Conservation (phyloP, 2,329 filamentous ascomycete genomes). For the Golovinomyces cichoracearum region DNA sequence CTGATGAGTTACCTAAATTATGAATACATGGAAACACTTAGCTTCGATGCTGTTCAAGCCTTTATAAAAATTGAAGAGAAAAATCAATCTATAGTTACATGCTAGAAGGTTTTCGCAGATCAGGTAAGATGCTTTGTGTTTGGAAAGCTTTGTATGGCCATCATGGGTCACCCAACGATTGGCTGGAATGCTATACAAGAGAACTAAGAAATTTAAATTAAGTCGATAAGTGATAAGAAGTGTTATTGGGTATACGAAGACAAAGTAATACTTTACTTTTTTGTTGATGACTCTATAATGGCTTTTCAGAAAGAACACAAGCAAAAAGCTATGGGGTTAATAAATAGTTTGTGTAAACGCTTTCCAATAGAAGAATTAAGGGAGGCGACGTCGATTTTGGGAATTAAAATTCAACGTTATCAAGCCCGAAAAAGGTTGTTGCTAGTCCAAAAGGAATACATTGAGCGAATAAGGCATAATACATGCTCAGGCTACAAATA, state of each 20-base stretch:
- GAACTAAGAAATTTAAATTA: not conserved
- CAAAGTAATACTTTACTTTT: not conserved
- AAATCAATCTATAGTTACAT: not conserved
- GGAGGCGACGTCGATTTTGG: not conserved
- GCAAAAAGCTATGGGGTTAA: not conserved
- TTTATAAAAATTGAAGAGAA: not conserved
- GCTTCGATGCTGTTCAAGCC: conserved; percentile 1
- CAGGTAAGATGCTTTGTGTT: not conserved
- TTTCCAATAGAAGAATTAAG: not conserved
- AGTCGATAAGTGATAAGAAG: not conserved
- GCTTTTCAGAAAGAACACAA: not conserved
- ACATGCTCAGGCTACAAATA: not conserved
- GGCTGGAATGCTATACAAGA: conserved; percentile 1
- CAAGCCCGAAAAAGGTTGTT: not conserved
- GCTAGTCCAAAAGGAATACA: not conserved
- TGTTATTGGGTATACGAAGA: not conserved
- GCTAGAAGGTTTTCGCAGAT: not conserved
- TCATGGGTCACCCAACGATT: not conserved
- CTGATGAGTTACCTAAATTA: not conserved
- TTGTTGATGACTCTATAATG: not conserved
- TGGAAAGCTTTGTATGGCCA: not conserved
- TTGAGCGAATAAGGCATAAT: not conserved
- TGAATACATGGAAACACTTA: not conserved
- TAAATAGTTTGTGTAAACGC: not conserved
- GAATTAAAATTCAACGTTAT: not conserved